Percentiles rank a stretch among this genome's conserved stretches.
Evolutionary conservation across 139 green algal species (phyloP).

Genomic region (Penium margaritaceum): DNA sequence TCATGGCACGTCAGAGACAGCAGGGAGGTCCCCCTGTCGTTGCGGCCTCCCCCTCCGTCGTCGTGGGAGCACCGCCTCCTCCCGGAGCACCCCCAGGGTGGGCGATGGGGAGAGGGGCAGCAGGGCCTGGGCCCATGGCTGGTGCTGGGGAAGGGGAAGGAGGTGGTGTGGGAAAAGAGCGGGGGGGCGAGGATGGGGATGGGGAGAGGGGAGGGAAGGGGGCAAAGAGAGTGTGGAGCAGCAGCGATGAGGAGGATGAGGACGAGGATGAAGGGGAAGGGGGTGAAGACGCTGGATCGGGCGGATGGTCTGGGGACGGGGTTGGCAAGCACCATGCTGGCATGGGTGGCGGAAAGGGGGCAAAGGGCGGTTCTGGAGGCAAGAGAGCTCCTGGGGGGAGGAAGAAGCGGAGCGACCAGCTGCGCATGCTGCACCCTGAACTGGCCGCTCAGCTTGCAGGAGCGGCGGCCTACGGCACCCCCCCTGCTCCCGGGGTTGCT

Average conservation of each 20-base stretch:
- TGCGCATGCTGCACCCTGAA: background rate
- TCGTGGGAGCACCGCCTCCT: background rate
- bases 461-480: too few species aligned
- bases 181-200: background rate
- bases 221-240: background rate
- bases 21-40: constrained; percentile 12
- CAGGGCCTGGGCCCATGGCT: background rate
- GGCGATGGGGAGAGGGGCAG: background rate
- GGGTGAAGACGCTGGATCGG: background rate
- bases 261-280: background rate
- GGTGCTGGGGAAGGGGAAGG: background rate
- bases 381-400: background rate
- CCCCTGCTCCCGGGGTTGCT: too few species aligned
- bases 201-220: background rate
- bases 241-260: background rate
- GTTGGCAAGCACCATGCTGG: background rate
- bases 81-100: background rate
- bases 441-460: too few species aligned
- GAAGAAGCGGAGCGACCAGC: background rate
- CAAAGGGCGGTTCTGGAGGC: background rate
- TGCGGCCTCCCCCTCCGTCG: background rate
- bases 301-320: background rate
- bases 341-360: background rate
- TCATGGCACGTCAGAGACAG: constrained; percentile 35
- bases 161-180: background rate